These are phyloP conservation scores for Cystobasidium pallidum DNA, from an alignment of 1,284 basidiomycete genomes.

Conservation along the genomic window DNA sequence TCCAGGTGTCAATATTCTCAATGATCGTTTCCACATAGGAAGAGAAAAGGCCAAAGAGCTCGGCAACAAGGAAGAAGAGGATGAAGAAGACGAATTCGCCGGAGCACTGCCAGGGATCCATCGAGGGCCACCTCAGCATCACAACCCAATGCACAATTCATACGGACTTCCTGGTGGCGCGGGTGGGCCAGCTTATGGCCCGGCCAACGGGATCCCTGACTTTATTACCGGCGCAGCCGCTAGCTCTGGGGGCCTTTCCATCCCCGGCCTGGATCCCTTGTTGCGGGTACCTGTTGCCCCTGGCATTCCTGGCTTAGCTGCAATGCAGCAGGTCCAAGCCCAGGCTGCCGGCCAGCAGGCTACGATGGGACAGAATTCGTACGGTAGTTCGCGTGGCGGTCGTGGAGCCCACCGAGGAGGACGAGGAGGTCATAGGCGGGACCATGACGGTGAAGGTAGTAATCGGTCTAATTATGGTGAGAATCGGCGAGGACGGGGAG, in stretches of 20 bases:
- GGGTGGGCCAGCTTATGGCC: neutral
- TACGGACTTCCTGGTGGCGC: neutral
- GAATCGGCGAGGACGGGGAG: conserved; percentile 16
- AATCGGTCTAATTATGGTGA: neutral
- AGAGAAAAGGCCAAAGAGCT: conserved; percentile 49
- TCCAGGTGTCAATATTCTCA: conserved; percentile 61
- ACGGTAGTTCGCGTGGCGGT: neutral
- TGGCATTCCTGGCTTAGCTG: conserved; percentile 39
- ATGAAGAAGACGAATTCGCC: conserved; percentile 45
- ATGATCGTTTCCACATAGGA: conserved; percentile 52
- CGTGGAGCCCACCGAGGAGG: conserved; percentile 4
- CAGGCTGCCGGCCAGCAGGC: conserved; percentile 15
- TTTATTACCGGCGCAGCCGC: neutral
- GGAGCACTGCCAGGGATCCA: conserved; percentile 35
- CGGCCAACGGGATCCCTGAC: neutral
- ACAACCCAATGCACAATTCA: neutral
- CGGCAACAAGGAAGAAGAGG: conserved; percentile 46
- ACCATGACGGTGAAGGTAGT: conserved; percentile 2
- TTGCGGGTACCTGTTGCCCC: conserved; percentile 4
- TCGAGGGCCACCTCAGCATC: conserved; percentile 2
- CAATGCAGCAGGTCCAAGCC: conserved; percentile 37
- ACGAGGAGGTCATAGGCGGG: neutral
- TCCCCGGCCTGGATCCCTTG: conserved; percentile 33
- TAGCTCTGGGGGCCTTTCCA: conserved; percentile 7
- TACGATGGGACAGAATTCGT: neutral